Conservation (phyloP, 2,329 filamentous ascomycete genomes). For the Hyphodiscus sp. region DNA sequence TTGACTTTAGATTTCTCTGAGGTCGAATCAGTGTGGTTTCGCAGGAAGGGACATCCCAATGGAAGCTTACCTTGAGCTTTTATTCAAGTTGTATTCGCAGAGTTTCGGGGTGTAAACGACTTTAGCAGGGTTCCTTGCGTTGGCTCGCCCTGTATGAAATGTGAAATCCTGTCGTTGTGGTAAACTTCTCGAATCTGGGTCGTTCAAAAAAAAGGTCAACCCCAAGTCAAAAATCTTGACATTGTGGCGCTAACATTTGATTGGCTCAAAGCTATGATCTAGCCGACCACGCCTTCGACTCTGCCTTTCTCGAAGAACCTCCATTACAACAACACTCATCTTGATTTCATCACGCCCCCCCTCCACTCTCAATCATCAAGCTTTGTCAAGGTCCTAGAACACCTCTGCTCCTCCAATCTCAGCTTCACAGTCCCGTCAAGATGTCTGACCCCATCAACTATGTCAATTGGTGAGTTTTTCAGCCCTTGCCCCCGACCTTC, state of each 20-base stretch:
- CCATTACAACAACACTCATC: conserved; percentile 12
- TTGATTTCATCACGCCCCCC: conserved; percentile 19
- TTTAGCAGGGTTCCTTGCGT: conserved; percentile 52
- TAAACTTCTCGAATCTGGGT: not conserved
- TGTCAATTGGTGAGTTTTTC: conserved; percentile 58
- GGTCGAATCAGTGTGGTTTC: conserved; percentile 1
- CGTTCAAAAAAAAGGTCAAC: conserved; percentile 3
- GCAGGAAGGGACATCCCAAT: not conserved
- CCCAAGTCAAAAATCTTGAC: not conserved
- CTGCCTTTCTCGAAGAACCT: conserved; percentile 5
- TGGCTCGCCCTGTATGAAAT: conserved; percentile 47
- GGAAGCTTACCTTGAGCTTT: conserved; percentile 5
- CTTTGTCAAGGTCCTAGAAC: conserved; percentile 17
- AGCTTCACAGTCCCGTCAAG: conserved; percentile 38
- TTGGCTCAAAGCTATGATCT: not conserved
- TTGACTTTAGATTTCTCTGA: conserved; percentile 7
- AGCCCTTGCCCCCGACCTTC: not conserved
- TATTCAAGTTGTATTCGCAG: not conserved
- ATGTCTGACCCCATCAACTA: conserved; percentile 61
- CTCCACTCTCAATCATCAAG: conserved; percentile 21
- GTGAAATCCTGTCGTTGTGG: conserved; percentile 22
- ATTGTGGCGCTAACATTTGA: not conserved
- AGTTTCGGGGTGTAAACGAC: conserved; percentile 1
- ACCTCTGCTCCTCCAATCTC: conserved; percentile 7
- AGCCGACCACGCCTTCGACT: too few relatives aligned